Conservation (phyloP, 352 stramenopile species). For the Elongisporangium undulatum region DNA sequence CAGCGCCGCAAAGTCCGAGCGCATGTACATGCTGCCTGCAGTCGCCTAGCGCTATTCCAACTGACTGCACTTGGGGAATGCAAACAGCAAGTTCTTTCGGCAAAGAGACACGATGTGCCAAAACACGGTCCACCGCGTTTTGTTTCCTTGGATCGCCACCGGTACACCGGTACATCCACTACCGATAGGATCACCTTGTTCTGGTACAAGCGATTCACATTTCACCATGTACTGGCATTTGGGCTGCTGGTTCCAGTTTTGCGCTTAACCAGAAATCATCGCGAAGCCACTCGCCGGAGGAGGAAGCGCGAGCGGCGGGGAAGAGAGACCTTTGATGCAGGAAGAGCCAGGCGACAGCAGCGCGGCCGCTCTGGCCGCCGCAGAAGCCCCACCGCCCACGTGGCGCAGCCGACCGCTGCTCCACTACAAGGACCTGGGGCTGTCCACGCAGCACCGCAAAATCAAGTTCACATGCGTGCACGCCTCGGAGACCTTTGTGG, state of each 20-base stretch:
- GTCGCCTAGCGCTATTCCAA: no score
- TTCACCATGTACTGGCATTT: neutral
- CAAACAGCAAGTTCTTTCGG: neutral
- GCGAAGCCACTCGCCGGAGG: neutral
- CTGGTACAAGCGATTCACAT: neutral
- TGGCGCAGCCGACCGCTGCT: constrained; percentile 52
- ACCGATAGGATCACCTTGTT: neutral
- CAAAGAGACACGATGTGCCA: neutral
- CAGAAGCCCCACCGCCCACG: neutral
- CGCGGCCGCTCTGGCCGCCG: neutral
- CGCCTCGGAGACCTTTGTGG: constrained; percentile 82
- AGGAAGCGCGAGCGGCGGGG: neutral
- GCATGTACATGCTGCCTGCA: constrained; percentile 47
- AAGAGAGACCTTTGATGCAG: neutral
- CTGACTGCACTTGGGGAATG: neutral
- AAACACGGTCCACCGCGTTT: neutral
- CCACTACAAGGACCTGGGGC: constrained; percentile 64
- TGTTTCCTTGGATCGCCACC: neutral
- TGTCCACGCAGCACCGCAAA: constrained; percentile 59
- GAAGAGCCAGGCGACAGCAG: neutral
- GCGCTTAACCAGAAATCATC: neutral
- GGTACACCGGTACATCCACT: neutral
- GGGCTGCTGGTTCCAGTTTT: neutral
- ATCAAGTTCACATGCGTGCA: constrained; percentile 78
- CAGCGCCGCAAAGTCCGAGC: constrained; percentile 70